These are phyloP conservation scores for Botryococcus braunii DNA, from an alignment of 163 green algal genomes.

Conservation along the genomic window DNA sequence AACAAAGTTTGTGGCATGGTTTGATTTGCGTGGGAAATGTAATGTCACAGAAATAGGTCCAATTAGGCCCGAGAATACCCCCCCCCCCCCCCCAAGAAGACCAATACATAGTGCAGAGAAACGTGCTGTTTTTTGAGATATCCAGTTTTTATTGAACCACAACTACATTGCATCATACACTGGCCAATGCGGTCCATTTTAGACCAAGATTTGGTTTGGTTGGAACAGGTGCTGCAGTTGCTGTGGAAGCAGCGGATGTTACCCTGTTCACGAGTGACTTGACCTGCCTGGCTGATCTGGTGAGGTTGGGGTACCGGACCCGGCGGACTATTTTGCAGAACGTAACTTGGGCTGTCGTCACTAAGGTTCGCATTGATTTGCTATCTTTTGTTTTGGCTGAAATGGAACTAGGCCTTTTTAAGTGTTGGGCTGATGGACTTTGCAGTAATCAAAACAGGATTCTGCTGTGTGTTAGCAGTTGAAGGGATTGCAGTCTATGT, in stretches of 20 bases:
- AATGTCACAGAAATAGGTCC: no score
- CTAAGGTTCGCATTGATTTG: conserved; percentile 43
- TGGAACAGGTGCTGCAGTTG: conserved; percentile 47
- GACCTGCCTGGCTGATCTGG: conserved; percentile 21
- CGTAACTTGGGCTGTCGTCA: conserved; percentile 45
- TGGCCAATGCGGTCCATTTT: no score
- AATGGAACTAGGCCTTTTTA: background rate
- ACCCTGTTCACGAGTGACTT: conserved; percentile 60
- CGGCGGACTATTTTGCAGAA: conserved; percentile 47
- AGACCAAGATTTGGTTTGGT: conserved; percentile 37
- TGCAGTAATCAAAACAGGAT: background rate
- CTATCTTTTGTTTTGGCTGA: background rate
- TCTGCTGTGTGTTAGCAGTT: background rate
- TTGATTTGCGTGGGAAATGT: no score
- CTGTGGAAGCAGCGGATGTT: conserved; percentile 59
- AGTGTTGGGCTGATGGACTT: background rate
- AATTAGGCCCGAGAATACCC: no score
- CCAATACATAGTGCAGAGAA: no score
- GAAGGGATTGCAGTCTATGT: background rate
- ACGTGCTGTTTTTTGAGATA: no score
- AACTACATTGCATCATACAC: no score
- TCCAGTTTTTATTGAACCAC: no score
- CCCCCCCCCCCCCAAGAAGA: no score
- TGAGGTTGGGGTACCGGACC: conserved; percentile 27
- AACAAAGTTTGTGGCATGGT: no score